A percentile compares a stretch with the other conserved stretches of the same genome.
Evolutionary conservation across 2,329 filamentous ascomycete genomes (phyloP).

Genomic region (Nannizziopsis barbatae): DNA sequence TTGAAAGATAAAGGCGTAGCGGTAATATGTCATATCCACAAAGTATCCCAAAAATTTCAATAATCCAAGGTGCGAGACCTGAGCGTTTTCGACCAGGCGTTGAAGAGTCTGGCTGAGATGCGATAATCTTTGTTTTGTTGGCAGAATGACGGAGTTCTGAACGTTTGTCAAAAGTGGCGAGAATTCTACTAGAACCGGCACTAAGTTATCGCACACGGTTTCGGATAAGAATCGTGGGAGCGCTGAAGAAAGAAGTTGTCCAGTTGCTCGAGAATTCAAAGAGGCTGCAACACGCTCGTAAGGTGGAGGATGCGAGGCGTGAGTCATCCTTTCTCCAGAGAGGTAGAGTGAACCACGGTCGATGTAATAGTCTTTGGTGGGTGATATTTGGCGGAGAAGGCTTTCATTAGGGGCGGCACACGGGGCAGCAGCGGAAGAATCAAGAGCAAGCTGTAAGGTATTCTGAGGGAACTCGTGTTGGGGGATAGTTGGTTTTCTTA

Average conservation of each 20-base stretch:
- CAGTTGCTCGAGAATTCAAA: constrained; percentile 33
- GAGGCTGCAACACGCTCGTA: constrained; percentile 35
- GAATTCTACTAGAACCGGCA: constrained; percentile 35
- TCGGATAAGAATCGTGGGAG: constrained; percentile 23
- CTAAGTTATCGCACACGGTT: constrained; percentile 26
- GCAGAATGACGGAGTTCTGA: constrained; percentile 22
- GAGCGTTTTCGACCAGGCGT: constrained; percentile 32
- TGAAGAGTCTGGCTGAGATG: constrained; percentile 31
- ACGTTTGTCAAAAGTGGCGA: constrained; percentile 32
- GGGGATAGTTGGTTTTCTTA: constrained; percentile 10
- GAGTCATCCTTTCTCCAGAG: constrained; percentile 25
- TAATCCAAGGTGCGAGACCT: constrained; percentile 33
- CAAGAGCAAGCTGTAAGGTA: constrained; percentile 6
- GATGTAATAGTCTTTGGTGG: constrained; percentile 28
- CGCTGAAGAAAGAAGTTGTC: constrained; percentile 31
- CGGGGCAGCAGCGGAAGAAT: constrained; percentile 15
- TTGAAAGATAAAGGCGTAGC: constrained; percentile 51
- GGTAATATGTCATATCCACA: constrained; percentile 46
- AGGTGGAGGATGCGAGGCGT: constrained; percentile 32
- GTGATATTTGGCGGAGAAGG: constrained; percentile 13
- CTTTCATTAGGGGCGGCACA: constrained; percentile 24
- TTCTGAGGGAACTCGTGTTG: constrained; percentile 17
- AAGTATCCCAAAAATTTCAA: constrained; percentile 42
- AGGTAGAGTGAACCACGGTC: constrained; percentile 32
- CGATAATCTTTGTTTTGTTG: constrained; percentile 25